Base-by-base conservation (phyloP, 257 asterid species). In the Thymus mandschuricus region DNA sequence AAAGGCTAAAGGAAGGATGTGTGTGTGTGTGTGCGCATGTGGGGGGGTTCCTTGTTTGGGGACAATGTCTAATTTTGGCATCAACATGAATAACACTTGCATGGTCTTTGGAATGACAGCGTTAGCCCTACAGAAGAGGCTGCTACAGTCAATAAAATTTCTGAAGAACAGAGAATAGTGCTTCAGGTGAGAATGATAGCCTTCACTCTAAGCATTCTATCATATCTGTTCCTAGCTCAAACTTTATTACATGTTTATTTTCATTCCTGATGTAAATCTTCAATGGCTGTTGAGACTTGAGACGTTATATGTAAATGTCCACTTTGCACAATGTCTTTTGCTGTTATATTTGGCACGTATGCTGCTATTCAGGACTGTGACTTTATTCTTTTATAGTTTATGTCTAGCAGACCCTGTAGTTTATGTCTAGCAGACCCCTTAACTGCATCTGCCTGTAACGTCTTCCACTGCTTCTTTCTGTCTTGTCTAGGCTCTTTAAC, bases 121-220 rank as follows among this genome's bases (percentile, higher is more conserved):
- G 80, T 84, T 72, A 85, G 83, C 81, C 89, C 97, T 70, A 76
- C 90, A 60, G 84, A 91, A 79, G 88, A 85, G 75, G 80, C 74
- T 66, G 60, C 86, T 40, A 31, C 80, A 28, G 81, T 72, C 59
- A 68, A 59, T 64, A 76, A 79, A 51, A 78, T 89, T 70, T 81
- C 97, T 66, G 79, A 87, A 38, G 86, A 89, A 75, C 95, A 88
- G 74, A 84, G 80, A 83, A 88, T 81, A 67, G 67, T 40, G 69
- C 89, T 94, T 72, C 89, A 84, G 99, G 99, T 94, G 78, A 79
- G 80, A 15, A 44, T 65, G 48, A 58, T 33, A 72, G 46, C 59
- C 72, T 66, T 45, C 58, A 61, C 58, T 40, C 59, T 30, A 0
- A 56, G 63, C 78, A 55, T 27, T 60, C 35, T 41, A 30, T 62